Conservation (phyloP, 2,329 filamentous ascomycete species). For the Cladophialophora chaetospira region DNA sequence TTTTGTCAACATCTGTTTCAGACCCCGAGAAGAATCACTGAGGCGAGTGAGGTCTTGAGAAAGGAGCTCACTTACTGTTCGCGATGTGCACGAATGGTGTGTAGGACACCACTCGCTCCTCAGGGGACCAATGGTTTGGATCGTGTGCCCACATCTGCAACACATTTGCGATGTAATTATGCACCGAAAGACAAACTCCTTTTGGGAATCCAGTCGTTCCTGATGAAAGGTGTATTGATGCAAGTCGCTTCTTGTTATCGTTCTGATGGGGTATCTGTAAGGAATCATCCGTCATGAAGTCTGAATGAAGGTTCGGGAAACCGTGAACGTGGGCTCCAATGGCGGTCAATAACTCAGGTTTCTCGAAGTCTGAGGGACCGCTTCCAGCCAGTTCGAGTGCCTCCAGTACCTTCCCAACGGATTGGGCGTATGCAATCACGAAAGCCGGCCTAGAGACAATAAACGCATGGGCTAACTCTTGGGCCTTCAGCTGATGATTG, state of each 20-base stretch:
- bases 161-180: constrained; percentile 77
- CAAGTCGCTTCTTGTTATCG: constrained; percentile 40
- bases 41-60: not conserved
- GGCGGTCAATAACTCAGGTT: constrained; percentile 42
- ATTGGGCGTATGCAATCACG: constrained; percentile 44
- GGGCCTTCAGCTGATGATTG: constrained; percentile 17
- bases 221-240: constrained; percentile 59
- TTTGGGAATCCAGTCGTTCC: constrained; percentile 91
- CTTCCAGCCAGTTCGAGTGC: constrained; percentile 39
- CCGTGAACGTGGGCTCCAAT: constrained; percentile 28
- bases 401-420: constrained; percentile 36
- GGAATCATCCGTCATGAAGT: constrained; percentile 38
- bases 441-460: constrained; percentile 47
- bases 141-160: constrained; percentile 60
- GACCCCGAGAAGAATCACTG: not conserved
- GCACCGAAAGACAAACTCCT: constrained; percentile 82
- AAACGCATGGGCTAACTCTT: constrained; percentile 31
- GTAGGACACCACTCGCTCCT: constrained; percentile 74
- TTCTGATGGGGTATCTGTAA: constrained; percentile 43
- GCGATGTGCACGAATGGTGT: constrained; percentile 93
- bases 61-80: constrained; percentile 47
- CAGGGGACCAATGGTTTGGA: constrained; percentile 42
- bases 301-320: constrained; percentile 29
- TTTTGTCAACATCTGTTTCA: too few species aligned
- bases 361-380: constrained; percentile 39